Evolutionary conservation across 2,329 filamentous ascomycete genomes (phyloP).

Genomic region (Arthrobotrys iridis): DNA sequence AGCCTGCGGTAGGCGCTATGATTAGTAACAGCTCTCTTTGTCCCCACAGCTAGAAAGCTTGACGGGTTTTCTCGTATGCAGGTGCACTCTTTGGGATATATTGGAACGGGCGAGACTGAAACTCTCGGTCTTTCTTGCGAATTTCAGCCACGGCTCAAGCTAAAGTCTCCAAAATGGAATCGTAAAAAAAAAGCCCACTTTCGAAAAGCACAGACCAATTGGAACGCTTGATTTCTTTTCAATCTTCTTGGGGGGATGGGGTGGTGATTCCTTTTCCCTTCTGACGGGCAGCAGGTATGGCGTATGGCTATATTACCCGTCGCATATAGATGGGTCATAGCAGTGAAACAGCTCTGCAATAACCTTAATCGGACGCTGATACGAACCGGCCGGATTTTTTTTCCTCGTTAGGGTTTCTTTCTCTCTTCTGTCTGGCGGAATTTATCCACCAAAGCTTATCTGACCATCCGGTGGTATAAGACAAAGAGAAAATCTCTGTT

Average conservation of each 20-base stretch:
- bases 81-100: slow-evolving; percentile 38
- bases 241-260: background rate
- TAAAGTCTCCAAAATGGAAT: background rate
- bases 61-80: slow-evolving; percentile 31
- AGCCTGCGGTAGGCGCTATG: background rate
- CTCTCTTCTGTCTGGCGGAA: background rate
- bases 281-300: slow-evolving; percentile 18
- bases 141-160: slow-evolving; percentile 38
- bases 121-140: background rate
- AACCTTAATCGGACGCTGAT: slow-evolving; percentile 45
- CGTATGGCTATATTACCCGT: slow-evolving; percentile 46
- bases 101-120: background rate
- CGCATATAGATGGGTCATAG: slow-evolving; percentile 23
- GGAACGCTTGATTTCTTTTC: background rate
- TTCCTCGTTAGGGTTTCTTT: background rate
- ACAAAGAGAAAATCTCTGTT: background rate
- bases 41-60: background rate
- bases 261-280: background rate
- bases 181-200: background rate
- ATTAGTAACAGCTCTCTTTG: background rate
- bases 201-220: slow-evolving; percentile 26
- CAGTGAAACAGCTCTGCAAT: background rate
- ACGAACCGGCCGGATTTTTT: slow-evolving; percentile 6
- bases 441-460: background rate
- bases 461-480: background rate